Conservation (phyloP, 345 rosid species). For the Cochlearia excelsa region DNA sequence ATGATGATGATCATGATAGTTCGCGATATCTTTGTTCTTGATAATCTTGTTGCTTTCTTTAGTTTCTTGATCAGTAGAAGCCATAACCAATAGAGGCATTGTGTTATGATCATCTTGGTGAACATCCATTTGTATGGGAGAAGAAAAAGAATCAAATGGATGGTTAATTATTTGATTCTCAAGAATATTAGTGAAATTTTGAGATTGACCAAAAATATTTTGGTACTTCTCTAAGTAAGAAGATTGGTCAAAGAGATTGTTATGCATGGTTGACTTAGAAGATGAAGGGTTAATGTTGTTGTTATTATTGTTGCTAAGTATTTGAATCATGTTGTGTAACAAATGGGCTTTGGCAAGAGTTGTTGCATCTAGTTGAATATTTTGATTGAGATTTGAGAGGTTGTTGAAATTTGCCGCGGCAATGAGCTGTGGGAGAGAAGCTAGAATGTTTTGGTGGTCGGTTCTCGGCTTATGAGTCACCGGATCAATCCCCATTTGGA, state of each 20-base stretch:
- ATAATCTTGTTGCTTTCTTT: constrained; percentile 18
- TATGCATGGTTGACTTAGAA: constrained; percentile 33
- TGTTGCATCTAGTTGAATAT: constrained; percentile 48
- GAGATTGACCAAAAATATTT: constrained; percentile 31
- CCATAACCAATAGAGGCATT: constrained; percentile 49
- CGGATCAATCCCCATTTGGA: constrained; percentile 38
- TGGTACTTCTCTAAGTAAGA: constrained; percentile 30
- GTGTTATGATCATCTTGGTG: constrained; percentile 16
- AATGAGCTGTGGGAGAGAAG: constrained; percentile 50
- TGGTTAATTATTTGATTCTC: constrained; percentile 21
- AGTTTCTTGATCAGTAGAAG: constrained; percentile 39
- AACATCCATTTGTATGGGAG: constrained; percentile 6
- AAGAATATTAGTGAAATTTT: constrained; percentile 23
- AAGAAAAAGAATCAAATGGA: constrained; percentile 32
- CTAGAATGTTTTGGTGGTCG: constrained; percentile 49
- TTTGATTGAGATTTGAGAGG: constrained; percentile 40
- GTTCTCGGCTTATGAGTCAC: constrained; percentile 36
- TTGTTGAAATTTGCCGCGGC: constrained; percentile 53
- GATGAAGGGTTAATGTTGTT: background rate
- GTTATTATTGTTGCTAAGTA: constrained; percentile 27
- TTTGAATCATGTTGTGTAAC: constrained; percentile 46
- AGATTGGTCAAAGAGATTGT: constrained; percentile 32
- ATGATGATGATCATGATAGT: constrained; percentile 1
- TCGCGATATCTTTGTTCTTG: constrained; percentile 26
- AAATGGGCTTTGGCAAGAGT: constrained; percentile 57